Evolutionary conservation across 331 rosid species (phyloP).

Genomic region (Ulmus americana): DNA sequence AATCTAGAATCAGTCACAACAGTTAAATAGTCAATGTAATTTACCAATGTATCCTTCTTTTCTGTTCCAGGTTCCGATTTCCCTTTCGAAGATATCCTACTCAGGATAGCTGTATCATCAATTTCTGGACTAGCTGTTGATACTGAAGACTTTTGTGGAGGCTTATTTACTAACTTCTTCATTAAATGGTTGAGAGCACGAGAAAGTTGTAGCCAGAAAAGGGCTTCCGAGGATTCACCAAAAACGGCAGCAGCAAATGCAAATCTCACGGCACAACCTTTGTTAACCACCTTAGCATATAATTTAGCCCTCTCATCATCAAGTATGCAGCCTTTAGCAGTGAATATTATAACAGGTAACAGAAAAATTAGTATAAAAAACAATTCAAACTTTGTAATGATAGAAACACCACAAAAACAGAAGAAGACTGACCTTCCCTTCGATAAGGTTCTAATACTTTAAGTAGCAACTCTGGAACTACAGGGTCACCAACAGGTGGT

Average conservation of each 20-base stretch:
- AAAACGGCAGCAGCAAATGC: conserved; percentile 83
- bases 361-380: conserved; percentile 19
- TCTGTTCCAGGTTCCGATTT: conserved; percentile 47
- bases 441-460: conserved; percentile 92
- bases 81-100: conserved; percentile 75
- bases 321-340: conserved; percentile 69
- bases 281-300: conserved; percentile 70
- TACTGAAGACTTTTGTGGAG: conserved; percentile 37
- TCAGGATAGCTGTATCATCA: conserved; percentile 56
- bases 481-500: conserved; percentile 78
- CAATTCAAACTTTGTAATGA: conserved; percentile 10
- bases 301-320: conserved; percentile 83
- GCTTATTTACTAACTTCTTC: conserved; percentile 56
- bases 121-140: conserved; percentile 41
- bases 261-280: conserved; percentile 76
- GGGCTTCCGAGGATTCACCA: conserved; percentile 87
- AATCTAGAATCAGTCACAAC: conserved; percentile 9
- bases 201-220: conserved; percentile 89
- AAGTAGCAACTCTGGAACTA: conserved; percentile 89
- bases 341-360: conserved; percentile 25
- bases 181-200: conserved; percentile 69
- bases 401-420: conserved; percentile 21
- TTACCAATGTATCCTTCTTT: conserved; percentile 54
- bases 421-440: conserved; percentile 56
- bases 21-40: conserved; percentile 6